Evolutionary conservation across 495 filamentous ascomycete genomes (phyloP), one percentile per base, ranked within the genome.

Genomic region (Achaetomiella virescens): DNA sequence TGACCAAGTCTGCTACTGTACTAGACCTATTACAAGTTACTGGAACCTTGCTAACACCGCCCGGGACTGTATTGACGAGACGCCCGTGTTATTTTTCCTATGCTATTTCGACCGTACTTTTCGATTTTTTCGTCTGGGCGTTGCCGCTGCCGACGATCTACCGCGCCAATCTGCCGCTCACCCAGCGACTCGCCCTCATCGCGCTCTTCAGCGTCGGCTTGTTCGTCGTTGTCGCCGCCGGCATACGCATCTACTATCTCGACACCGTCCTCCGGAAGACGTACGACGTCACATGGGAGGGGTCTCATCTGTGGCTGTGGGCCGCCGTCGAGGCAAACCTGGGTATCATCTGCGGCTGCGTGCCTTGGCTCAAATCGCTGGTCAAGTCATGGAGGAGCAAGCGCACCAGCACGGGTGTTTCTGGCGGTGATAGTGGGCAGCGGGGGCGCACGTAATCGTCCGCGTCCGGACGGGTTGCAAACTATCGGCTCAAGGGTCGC

Each of bases 321-420:
- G 74, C 71, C 0, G 67, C 72, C 15, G 60, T 76, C 46, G 73
- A 76, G 59, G 70, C 72, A 1, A 65, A 74, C 4, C 53, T 76
- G 17, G 69, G 71, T 2, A 66, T 76, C 36, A 70, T 72, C 25
- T 68, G 69, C 44, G 71, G 68, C 7, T 74, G 70, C 45, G 65
- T 76, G 46, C 73, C 73, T 9, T 65, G 63, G 18, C 55, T 73
- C 6, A 67, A 70, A 45, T 64, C 68, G 3, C 59, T 76, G 47
- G 56, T 70, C 47, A 63, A 42, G 27, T 50, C 57, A 20, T 56
- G 52, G 55, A 37, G n/a, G 40, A 42, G 35, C 31, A 29, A 8
- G 31, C 11, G 11, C 0, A 48, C 11, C 29, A 29, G 35, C 10
- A 29, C 24, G 3, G 48, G 25, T 0, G 6, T 25, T 3, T 40